Evolutionary conservation across 78 protist genomes (phyloP).

Genomic region (Dictyostelium purpureum): DNA sequence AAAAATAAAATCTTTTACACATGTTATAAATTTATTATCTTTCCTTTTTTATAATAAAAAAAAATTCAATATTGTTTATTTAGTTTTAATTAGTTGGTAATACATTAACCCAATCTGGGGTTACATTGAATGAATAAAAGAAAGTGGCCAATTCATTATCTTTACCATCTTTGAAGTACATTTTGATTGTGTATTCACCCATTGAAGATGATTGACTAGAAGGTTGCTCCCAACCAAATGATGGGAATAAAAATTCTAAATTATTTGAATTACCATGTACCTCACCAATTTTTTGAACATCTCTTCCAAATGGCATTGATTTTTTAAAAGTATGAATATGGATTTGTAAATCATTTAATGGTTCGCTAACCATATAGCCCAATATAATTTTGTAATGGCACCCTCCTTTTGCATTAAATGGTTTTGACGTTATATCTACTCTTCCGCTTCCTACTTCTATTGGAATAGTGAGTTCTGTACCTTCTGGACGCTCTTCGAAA

Average conservation of each 20-base stretch:
- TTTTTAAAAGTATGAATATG: conserved; percentile 4
- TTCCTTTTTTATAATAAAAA: no score
- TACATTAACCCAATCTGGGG: conserved; percentile 2
- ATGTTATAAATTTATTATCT: neutral
- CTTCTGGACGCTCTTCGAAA: conserved; percentile 75
- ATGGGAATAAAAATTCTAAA: neutral
- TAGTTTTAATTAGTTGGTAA: neutral
- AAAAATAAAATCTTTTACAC: neutral
- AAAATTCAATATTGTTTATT: neutral
- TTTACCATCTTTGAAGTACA: neutral
- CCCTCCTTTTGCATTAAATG: neutral
- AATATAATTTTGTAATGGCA: neutral
- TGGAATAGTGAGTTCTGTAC: conserved; percentile 26
- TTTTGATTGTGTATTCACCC: conserved; percentile 7
- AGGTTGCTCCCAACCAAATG: conserved; percentile 3
- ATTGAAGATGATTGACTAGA: neutral
- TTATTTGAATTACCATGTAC: neutral
- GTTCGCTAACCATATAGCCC: neutral
- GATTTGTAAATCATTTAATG: neutral
- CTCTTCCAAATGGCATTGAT: conserved; percentile 1
- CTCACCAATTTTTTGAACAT: neutral
- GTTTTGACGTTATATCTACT: neutral
- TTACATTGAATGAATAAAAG: neutral
- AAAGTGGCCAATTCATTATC: neutral
- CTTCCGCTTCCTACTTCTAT: conserved; percentile 1